phyloP scores from a whole-genome alignment of 192 early-diverging fungal species.

The Coemansia sp. region DNA sequence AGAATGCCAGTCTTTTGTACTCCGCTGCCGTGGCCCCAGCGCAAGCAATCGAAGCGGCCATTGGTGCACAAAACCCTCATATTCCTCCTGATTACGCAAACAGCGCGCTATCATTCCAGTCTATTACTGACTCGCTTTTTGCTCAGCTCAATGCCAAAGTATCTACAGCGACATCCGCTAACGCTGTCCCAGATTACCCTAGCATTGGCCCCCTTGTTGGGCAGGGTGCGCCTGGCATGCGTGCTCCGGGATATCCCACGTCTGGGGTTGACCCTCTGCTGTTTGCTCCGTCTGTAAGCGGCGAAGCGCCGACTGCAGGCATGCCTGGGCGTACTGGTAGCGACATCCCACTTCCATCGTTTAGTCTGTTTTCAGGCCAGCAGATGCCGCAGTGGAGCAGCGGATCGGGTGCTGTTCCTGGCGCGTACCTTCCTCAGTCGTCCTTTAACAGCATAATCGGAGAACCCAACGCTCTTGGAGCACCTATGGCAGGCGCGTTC shows the following conservation, averaged over 20 bases:
- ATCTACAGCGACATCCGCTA: slow-evolving; percentile 14
- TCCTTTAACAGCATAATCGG: slow-evolving; percentile 26
- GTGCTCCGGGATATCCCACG: slow-evolving; percentile 17
- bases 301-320: not conserved
- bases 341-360: slow-evolving; percentile 10
- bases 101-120: slow-evolving; percentile 50
- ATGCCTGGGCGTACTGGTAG: not conserved
- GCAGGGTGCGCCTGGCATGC: slow-evolving; percentile 7
- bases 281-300: slow-evolving; percentile 26
- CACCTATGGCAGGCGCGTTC: slow-evolving; percentile 7
- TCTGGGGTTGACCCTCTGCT: slow-evolving; percentile 41
- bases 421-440: slow-evolving; percentile 18
- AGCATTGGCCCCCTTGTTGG: slow-evolving; percentile 5
- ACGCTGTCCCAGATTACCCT: slow-evolving; percentile 18
- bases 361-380: slow-evolving; percentile 26
- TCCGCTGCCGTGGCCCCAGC: not conserved
- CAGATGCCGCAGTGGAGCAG: slow-evolving; percentile 20
- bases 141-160: slow-evolving; percentile 53
- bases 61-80: not conserved
- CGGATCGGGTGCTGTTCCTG: slow-evolving; percentile 5
- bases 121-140: slow-evolving; percentile 47
- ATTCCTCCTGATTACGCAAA: slow-evolving; percentile 7
- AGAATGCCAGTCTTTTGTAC: not conserved
- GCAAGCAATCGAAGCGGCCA: not conserved
- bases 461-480: slow-evolving; percentile 11